phyloP scores from a whole-genome alignment of 2,329 filamentous ascomycete species.

The Aspergillus terreus region DNA sequence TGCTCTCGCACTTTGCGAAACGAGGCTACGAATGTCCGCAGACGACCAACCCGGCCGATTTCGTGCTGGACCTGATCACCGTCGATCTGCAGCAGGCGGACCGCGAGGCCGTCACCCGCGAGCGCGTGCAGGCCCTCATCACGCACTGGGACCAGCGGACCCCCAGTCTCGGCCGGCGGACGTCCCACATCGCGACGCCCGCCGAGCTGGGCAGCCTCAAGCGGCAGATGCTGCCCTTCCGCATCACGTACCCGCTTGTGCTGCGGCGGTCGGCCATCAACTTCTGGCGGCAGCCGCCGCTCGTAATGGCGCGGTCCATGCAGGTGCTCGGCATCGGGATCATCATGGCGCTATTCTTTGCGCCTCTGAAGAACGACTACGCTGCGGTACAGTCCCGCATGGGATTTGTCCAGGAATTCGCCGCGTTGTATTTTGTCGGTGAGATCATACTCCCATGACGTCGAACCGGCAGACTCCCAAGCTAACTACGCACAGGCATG shows the following conservation, averaged over 20 bases:
- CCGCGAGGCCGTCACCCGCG: constrained; percentile 60
- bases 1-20: constrained; percentile 62
- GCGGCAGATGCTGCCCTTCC: constrained; percentile 60
- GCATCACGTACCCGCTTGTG: constrained; percentile 63
- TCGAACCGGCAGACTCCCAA: neutral
- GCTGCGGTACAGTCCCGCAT: constrained; percentile 68
- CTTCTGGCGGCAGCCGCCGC: constrained; percentile 61
- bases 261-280: constrained; percentile 67
- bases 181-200: constrained; percentile 57
- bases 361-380: constrained; percentile 66
- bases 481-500: constrained; percentile 55
- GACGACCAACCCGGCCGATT: constrained; percentile 73
- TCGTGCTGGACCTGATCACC: constrained; percentile 72
- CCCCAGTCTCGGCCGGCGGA: constrained; percentile 18
- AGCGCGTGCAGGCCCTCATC: constrained; percentile 60
- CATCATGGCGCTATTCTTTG: constrained; percentile 66
- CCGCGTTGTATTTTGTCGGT: constrained; percentile 48
- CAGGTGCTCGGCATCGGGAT: constrained; percentile 63
- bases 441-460: constrained; percentile 3
- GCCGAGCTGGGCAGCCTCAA: constrained; percentile 69
- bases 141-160: constrained; percentile 49
- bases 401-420: constrained; percentile 69
- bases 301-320: constrained; percentile 63
- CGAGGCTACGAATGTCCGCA: constrained; percentile 63
- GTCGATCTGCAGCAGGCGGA: constrained; percentile 66